phyloP scores from a whole-genome alignment of 1,284 basidiomycete genomes.

The Lentinus polychrous region DNA sequence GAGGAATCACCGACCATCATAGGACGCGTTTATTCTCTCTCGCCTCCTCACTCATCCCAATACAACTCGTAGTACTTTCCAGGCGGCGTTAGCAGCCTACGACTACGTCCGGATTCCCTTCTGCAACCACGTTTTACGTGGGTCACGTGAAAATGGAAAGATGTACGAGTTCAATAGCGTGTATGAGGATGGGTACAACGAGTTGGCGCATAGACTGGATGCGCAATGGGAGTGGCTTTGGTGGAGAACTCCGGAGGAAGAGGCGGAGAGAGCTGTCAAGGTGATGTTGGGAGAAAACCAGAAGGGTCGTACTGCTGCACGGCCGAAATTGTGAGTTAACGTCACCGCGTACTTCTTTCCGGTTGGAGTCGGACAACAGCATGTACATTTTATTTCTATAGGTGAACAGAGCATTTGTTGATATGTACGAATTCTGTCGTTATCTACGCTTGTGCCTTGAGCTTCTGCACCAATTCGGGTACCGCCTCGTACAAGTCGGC shows the following conservation, averaged over 20 bases:
- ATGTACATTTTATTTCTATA: too few relatives aligned
- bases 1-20: neutral
- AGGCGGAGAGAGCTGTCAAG: constrained; percentile 10
- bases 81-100: constrained; percentile 36
- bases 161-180: constrained; percentile 24
- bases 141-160: constrained; percentile 38
- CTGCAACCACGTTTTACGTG: constrained; percentile 35
- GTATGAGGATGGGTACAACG: constrained; percentile 26
- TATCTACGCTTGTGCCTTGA: constrained; percentile 37
- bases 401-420: too few relatives aligned
- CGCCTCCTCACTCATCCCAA: constrained; percentile 37
- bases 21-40: constrained; percentile 49
- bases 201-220: constrained; percentile 18
- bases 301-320: too few relatives aligned
- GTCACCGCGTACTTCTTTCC: too few relatives aligned
- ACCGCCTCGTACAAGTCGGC: constrained; percentile 88
- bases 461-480: constrained; percentile 81
- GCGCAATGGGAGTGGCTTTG: constrained; percentile 24
- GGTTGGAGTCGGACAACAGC: neutral
- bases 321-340: too few relatives aligned
- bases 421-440: neutral
- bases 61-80: constrained; percentile 31
- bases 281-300: neutral
- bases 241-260: constrained; percentile 16
- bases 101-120: constrained; percentile 40